These are phyloP conservation scores for Wickerhamomyces queroliae DNA, from an alignment of 805 yeast species.

Conservation along the genomic window DNA sequence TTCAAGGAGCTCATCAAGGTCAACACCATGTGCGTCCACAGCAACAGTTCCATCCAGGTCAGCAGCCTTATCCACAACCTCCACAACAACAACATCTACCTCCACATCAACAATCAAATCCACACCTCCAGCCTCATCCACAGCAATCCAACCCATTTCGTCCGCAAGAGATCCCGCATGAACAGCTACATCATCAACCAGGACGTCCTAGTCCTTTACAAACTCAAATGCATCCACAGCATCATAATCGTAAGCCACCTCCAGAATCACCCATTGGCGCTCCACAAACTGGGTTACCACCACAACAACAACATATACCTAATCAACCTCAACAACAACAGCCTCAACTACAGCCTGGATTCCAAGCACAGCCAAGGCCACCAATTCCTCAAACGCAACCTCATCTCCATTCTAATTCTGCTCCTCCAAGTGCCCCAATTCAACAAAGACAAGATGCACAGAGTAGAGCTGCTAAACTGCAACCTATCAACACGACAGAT, in stretches of 20 bases:
- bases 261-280: background rate
- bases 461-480: slow-evolving; percentile 6
- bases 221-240: slow-evolving; percentile 3
- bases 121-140: slow-evolving; percentile 1
- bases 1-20: no score
- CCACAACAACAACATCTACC: slow-evolving; percentile 4
- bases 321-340: slow-evolving; percentile 12
- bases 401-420: slow-evolving; percentile 8
- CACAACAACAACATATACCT: slow-evolving; percentile 9
- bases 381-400: slow-evolving; percentile 3
- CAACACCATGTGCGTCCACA: slow-evolving; percentile 3
- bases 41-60: slow-evolving; percentile 1
- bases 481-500: slow-evolving; percentile 14
- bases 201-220: no score
- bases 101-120: slow-evolving; percentile 2
- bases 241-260: background rate
- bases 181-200: background rate
- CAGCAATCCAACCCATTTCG: background rate
- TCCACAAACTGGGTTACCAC: background rate
- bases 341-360: slow-evolving; percentile 10
- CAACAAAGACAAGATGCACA: slow-evolving; percentile 2
- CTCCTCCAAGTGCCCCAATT: background rate
- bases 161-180: background rate
- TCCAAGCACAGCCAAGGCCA: slow-evolving; percentile 1
- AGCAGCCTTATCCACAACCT: background rate